Evolutionary conservation across 257 asterid genomes (phyloP).

Genomic region (Galeopsis tetrahit): DNA sequence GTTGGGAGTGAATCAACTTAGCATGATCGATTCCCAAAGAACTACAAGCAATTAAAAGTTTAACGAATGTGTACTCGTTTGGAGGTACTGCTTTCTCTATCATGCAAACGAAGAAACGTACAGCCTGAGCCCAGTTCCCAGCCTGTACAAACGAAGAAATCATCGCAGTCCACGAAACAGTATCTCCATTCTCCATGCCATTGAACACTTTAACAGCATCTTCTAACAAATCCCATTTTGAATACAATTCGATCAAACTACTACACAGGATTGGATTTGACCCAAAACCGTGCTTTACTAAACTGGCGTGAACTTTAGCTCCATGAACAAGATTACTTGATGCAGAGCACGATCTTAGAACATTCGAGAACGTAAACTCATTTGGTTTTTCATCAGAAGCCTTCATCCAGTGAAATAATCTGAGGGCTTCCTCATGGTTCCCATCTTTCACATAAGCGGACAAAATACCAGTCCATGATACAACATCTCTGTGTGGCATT

Average conservation of each 20-base stretch:
- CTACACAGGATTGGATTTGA: conserved; percentile 35
- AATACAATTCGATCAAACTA: conserved; percentile 42
- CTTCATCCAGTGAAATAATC: conserved; percentile 36
- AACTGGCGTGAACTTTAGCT: conserved; percentile 33
- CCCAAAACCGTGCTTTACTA: conserved; percentile 41
- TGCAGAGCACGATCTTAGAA: conserved; percentile 39
- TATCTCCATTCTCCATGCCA: conserved; percentile 34
- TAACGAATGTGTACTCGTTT: conserved; percentile 40
- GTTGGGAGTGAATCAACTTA: conserved; percentile 33
- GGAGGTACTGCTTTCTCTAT: conserved; percentile 35
- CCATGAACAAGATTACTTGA: conserved; percentile 22
- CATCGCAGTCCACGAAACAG: conserved; percentile 44
- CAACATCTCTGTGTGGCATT: conserved; percentile 43
- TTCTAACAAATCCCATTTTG: conserved; percentile 28
- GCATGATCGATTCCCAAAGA: conserved; percentile 32
- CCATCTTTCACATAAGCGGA: conserved; percentile 42
- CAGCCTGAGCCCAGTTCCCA: conserved; percentile 33
- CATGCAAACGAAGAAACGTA: conserved; percentile 34
- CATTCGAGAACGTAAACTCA: conserved; percentile 40
- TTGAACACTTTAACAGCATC: conserved; percentile 37
- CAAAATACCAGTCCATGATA: conserved; percentile 42
- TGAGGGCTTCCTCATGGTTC: conserved; percentile 38
- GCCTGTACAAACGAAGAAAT: conserved; percentile 40
- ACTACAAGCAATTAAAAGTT: conserved; percentile 40
- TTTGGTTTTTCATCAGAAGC: conserved; percentile 38